These are phyloP conservation scores for Capronia coronata DNA, from an alignment of 2,329 filamentous ascomycete genomes.

Conservation along the genomic window DNA sequence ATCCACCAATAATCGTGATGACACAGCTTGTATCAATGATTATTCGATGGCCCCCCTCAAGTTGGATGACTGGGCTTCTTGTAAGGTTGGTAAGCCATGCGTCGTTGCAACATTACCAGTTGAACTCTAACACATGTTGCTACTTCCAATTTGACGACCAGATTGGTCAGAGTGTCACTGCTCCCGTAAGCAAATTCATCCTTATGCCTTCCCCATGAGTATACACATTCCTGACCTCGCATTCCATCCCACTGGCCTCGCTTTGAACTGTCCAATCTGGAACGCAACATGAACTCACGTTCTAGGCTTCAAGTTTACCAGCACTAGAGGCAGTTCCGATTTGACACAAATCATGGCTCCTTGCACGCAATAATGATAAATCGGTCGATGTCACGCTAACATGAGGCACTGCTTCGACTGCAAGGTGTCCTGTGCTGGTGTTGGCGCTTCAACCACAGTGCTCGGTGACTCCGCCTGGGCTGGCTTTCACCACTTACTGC, in stretches of 20 bases:
- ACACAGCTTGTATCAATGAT: too few relatives aligned
- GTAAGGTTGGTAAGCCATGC: slow-evolving; percentile 1
- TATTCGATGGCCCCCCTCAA: too few relatives aligned
- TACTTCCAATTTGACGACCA: neutral
- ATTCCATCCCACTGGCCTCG: neutral
- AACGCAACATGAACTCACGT: neutral
- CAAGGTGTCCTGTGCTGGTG: neutral
- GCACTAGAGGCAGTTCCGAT: too few relatives aligned
- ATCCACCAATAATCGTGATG: neutral
- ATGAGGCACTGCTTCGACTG: neutral
- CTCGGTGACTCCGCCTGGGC: neutral
- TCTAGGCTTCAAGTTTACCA: neutral
- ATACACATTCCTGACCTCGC: too few relatives aligned
- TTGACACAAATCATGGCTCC: neutral
- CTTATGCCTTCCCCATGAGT: neutral
- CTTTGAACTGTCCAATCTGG: neutral
- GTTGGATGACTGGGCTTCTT: neutral
- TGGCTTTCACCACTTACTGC: too few relatives aligned
- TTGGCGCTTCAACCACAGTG: neutral
- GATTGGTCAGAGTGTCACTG: neutral
- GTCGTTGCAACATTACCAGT: neutral
- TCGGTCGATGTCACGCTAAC: neutral
- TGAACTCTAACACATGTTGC: neutral
- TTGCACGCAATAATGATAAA: neutral
- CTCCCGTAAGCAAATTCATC: neutral